These are phyloP conservation scores for Suillus decipiens DNA, from an alignment of 768 basidiomycete genomes.

Conservation along the genomic window DNA sequence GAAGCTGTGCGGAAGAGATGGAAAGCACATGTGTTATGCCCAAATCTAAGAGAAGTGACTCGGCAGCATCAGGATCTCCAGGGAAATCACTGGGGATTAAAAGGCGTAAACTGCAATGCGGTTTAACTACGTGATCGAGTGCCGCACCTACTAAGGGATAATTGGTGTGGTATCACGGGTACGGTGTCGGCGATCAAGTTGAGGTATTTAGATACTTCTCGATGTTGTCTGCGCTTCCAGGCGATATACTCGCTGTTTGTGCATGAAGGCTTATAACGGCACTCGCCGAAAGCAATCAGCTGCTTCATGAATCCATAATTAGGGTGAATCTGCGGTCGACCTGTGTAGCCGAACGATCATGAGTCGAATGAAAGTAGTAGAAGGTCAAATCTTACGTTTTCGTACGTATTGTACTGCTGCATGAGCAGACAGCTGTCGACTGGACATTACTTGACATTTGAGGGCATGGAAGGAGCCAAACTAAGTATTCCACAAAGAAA, in stretches of 20 bases:
- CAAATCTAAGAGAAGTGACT: conserved; percentile 50
- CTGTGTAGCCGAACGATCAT: conserved; percentile 25
- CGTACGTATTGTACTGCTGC: conserved; percentile 52
- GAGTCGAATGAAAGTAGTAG: conserved; percentile 12
- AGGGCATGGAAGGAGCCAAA: conserved; percentile 6
- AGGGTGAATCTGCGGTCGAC: conserved; percentile 39
- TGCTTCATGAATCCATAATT: conserved; percentile 60
- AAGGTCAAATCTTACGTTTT: conserved; percentile 39
- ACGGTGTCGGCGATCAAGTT: conserved; percentile 54
- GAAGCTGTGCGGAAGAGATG: conserved; percentile 52
- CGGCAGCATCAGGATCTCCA: conserved; percentile 48
- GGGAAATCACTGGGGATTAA: conserved; percentile 53
- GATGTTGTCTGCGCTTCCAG: conserved; percentile 60
- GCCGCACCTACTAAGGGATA: conserved; percentile 53
- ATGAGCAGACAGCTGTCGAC: conserved; percentile 39
- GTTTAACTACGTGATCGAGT: background rate
- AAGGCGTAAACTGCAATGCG: background rate
- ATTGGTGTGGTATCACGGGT: conserved; percentile 47
- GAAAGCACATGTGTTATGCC: conserved; percentile 56
- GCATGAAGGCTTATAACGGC: conserved; percentile 46
- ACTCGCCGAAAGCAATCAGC: conserved; percentile 53
- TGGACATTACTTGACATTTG: conserved; percentile 49
- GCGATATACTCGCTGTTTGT: conserved; percentile 47
- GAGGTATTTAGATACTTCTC: conserved; percentile 54
- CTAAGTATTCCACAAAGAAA: conserved; percentile 6